Evolutionary conservation across 176 grass and related monocot genomes (phyloP).

Genomic region (Oropetium thomaeum): DNA sequence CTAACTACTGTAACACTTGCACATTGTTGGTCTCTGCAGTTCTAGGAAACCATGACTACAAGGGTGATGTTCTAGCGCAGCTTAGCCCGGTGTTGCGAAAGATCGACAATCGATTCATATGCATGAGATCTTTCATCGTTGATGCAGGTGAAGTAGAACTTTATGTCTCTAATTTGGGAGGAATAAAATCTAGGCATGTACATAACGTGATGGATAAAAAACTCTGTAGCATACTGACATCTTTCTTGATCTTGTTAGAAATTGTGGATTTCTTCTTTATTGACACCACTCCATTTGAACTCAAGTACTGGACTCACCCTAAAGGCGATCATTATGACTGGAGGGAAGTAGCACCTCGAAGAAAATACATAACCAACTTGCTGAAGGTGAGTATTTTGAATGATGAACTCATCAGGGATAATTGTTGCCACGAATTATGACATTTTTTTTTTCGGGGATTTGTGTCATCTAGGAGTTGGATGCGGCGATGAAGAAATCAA

Average conservation of each 20-base stretch:
- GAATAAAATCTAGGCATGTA: not conserved
- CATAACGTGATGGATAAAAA: not conserved
- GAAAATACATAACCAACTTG: constrained; percentile 56
- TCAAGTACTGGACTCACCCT: constrained; percentile 70
- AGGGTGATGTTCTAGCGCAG: constrained; percentile 63
- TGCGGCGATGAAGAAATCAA: constrained; percentile 62
- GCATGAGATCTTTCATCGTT: constrained; percentile 77
- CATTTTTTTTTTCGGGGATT: not conserved
- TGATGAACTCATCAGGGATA: not conserved
- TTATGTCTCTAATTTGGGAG: not conserved
- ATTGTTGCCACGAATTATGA: not conserved
- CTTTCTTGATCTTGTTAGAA: constrained; percentile 24
- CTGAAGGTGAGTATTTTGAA: constrained; percentile 48
- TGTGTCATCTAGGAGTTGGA: constrained; percentile 61
- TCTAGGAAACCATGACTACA: constrained; percentile 89
- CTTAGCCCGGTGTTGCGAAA: constrained; percentile 45
- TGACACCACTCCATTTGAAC: constrained; percentile 70
- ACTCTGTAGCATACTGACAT: not conserved
- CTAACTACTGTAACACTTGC: not conserved
- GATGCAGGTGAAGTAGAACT: constrained; percentile 48
- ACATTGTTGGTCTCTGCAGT: constrained; percentile 30
- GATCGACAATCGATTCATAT: constrained; percentile 73
- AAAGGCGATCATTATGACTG: constrained; percentile 59
- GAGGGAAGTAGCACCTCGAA: constrained; percentile 65
- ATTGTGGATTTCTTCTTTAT: constrained; percentile 85